A percentile compares a stretch with the other conserved stretches of the same genome.
phyloP scores from a whole-genome alignment of 225 moss, liverwort and hornwort species.

The Polytrichum commune region DNA sequence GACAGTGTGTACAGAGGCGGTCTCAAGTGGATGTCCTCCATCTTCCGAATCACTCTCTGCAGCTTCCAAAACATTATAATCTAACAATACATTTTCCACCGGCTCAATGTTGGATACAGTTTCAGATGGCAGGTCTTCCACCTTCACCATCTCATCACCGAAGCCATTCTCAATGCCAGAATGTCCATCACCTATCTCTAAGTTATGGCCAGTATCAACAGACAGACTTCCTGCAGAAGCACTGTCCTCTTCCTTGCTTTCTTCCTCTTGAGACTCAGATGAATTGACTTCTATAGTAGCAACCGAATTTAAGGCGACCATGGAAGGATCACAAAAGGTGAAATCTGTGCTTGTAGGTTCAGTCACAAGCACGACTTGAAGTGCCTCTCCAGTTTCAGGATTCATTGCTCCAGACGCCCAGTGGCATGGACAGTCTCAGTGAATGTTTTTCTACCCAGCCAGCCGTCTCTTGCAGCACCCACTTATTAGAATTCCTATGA shows the following conservation, averaged over 20 bases:
- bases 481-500: no score
- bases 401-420: conserved; percentile 29
- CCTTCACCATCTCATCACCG: not conserved
- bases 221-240: not conserved
- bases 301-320: not conserved
- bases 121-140: conserved; percentile 3
- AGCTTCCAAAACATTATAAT: not conserved
- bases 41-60: conserved; percentile 7
- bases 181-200: not conserved
- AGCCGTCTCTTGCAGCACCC: no score
- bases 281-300: not conserved
- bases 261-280: conserved; percentile 3
- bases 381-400: conserved; percentile 23
- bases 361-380: conserved; percentile 7
- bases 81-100: conserved; percentile 6
- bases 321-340: not conserved
- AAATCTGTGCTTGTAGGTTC: not conserved
- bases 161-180: not conserved
- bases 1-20: not conserved
- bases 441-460: no score
- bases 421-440: conserved; percentile 7
- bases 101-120: not conserved
- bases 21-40: conserved; percentile 7
- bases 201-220: not conserved
- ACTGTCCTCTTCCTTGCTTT: conserved; percentile 1